These are phyloP conservation scores for Alternaria solani DNA, from an alignment of 2,329 filamentous ascomycete species.

Conservation along the genomic window DNA sequence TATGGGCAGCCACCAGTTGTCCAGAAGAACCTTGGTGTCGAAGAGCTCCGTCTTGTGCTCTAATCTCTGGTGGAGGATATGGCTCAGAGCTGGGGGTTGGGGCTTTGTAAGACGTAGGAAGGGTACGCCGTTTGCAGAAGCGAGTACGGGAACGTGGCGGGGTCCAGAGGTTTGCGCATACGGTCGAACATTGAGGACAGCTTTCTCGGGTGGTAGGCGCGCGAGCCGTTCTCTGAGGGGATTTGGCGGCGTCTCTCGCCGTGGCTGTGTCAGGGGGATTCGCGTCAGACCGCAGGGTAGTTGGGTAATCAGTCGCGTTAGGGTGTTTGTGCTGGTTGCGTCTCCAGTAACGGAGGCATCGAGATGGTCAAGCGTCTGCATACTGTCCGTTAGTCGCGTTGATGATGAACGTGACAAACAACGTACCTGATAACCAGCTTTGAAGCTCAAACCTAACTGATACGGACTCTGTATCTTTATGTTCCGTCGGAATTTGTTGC, in stretches of 20 bases:
- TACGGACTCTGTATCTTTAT: conserved; percentile 64
- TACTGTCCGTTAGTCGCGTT: conserved; percentile 15
- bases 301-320: conserved; percentile 48
- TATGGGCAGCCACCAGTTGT: conserved; percentile 52
- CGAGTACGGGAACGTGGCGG: conserved; percentile 67
- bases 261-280: conserved; percentile 13
- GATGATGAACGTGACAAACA: neutral
- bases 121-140: conserved; percentile 64
- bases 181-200: conserved; percentile 62
- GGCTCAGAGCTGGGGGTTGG: conserved; percentile 67
- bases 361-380: conserved; percentile 54
- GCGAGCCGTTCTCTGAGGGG: conserved; percentile 34
- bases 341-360: conserved; percentile 51
- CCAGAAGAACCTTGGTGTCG: conserved; percentile 50
- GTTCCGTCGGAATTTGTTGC: conserved; percentile 70
- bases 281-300: conserved; percentile 50
- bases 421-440: conserved; percentile 71
- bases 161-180: conserved; percentile 58
- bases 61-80: conserved; percentile 64
- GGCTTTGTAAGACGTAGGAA: conserved; percentile 74
- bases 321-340: conserved; percentile 27
- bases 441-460: conserved; percentile 68
- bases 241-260: conserved; percentile 10
- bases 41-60: conserved; percentile 55
- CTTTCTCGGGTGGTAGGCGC: conserved; percentile 47